Evolutionary conservation across 192 early-diverging fungal genomes (phyloP), one percentile per base, ranked within the genome.

Genomic region (Podila horticola): DNA sequence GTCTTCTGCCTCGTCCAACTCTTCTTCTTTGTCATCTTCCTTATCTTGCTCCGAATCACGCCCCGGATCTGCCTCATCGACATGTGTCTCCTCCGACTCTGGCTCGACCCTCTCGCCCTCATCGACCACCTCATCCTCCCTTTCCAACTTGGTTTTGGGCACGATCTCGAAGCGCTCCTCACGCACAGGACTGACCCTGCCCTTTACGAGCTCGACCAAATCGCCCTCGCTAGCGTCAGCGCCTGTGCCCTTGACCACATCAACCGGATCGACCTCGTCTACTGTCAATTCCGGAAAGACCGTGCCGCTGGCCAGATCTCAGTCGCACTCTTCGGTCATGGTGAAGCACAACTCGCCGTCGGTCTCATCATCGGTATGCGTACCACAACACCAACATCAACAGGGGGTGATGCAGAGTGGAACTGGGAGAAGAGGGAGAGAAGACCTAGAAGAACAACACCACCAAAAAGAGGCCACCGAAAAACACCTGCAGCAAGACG

Each of bases 301-400:
- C 11, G 52, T 55, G 5, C 52, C 52, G 4, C 2, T 55, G 12
- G 5, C n/a, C 17, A n/a, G 52, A 55, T 55, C 52, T 9, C 52
- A 55, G 10, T 24, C 52, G 52, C 52, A 55, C 19, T 55, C 52
- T 55, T n/a, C 52, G 52, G 52, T 55, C n/a, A 55, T 55, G 52
- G 52, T 26, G 24, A 55, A 26, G 22, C 20, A 22, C n/a, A 55
- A 10, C 19, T 24, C 52, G 24, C 24, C 24, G n/a, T 24, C n/a
- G 17, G 41, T 45, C 0, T 45, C 41, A 13, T 45, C 41, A 3
- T 45, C 41, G 13, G 41, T 15, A 13, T 45, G 41, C 11, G 31
- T 31, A 31, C 34, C 34, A 17, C 41, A 45, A 45, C 41, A 45
- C 0, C 41, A 45, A 17, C 41, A 12, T 41, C 38, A 41, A 45